Base-by-base conservation (phyloP, 495 filamentous ascomycete genomes). In the Amniculicola lignicola region DNA sequence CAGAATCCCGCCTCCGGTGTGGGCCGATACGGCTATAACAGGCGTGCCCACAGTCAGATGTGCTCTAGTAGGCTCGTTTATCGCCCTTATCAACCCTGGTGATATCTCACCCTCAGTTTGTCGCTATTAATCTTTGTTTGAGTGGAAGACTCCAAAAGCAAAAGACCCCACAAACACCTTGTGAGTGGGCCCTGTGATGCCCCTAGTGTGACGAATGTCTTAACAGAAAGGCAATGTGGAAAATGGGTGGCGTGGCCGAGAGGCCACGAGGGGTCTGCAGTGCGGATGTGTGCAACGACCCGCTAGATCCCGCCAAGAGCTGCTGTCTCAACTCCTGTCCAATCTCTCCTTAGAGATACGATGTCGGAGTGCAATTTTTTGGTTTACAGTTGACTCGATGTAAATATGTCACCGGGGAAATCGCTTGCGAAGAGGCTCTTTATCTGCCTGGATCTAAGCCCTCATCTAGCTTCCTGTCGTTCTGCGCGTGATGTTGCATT, bases 181-280 rank as follows among this genome's bases (percentile, higher is more conserved):
- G 46, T 49, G 46, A 49, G 46, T 36, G 31, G n/a, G 18, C 46
- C 46, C 28, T 36, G 25, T 49, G 46, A 49, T 46, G 27, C 15
- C 7, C 28, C 5, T 18, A 16, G 10, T 49, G 21, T 16, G 28
- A 36, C 46, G 15, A 19, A 15, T 4, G 27, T 31, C 43, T 46
- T 46, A 29, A 28, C 43, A n/a, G n/a, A n/a, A 44, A 15, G 41
- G 21, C 6, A 22, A 15, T 19, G 10, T 10, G 6, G 21, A 10
- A 22, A 23, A 27, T 44, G 10, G 16, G 25, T 14, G 7, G 10
- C 41, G 15, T 22, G 44, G 24, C 41, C 15, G 10, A 27, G 6
- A 11, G 41, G 41, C 41, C 41, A 45, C 15, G 41, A 45, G 15
- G 16, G 5, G 37, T 10, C 6, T 41, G 10, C 18, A n/a, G n/a